phyloP scores from a whole-genome alignment of 2,329 filamentous ascomycete genomes.

The Cordyceps fumosorosea region DNA sequence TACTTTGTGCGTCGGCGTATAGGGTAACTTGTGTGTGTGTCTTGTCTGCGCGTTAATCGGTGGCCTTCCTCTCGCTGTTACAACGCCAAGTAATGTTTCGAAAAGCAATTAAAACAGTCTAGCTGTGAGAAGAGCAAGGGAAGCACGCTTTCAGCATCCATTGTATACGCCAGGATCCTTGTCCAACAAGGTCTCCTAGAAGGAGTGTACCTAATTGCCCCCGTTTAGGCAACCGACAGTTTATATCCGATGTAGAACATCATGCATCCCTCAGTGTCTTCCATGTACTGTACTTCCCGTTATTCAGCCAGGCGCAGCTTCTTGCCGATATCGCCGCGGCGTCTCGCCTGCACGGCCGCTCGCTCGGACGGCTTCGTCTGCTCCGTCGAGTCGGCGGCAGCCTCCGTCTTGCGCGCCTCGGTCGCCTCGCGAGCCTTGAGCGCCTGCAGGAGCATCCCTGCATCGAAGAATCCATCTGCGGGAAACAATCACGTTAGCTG shows the following conservation, averaged over 20 bases:
- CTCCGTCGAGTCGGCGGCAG: slow-evolving; percentile 39
- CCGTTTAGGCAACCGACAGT: too few species aligned
- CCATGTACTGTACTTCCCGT: neutral
- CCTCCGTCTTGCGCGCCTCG: slow-evolving; percentile 39
- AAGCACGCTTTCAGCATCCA: too few species aligned
- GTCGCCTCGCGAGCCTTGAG: slow-evolving; percentile 56
- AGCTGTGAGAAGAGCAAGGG: too few species aligned
- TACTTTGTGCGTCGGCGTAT: too few species aligned
- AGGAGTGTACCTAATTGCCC: too few species aligned
- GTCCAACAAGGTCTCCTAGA: too few species aligned
- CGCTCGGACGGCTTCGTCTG: slow-evolving; percentile 52
- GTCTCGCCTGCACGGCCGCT: slow-evolving; percentile 49
- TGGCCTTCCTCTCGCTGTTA: too few species aligned
- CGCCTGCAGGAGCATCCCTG: slow-evolving; percentile 86
- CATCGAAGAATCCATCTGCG: slow-evolving; percentile 95
- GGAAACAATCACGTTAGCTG: slow-evolving; percentile 21
- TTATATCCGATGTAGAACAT: neutral
- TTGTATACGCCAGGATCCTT: too few species aligned
- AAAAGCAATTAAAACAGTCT: too few species aligned
- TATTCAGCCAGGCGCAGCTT: slow-evolving; percentile 45
- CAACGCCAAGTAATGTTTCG: too few species aligned
- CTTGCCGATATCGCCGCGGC: slow-evolving; percentile 64
- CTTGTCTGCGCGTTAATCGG: too few species aligned
- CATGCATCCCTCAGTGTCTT: neutral
- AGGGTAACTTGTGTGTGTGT: too few species aligned